Base-by-base conservation (phyloP, 352 stramenopile genomes). In the Phytopythium litorale region DNA sequence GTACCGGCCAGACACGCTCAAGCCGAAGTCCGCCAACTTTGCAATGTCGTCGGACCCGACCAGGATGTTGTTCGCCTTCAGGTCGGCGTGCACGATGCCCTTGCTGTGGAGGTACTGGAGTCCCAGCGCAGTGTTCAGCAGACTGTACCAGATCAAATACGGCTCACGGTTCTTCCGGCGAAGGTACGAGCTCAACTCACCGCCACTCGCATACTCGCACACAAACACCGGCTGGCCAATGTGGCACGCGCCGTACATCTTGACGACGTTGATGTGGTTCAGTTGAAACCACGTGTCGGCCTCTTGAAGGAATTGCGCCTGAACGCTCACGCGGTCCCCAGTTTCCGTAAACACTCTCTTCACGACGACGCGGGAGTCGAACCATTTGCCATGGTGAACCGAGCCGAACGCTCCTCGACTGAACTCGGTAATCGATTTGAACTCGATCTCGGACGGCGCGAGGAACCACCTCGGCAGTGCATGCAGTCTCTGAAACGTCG, bases 171-270 rank as follows among this genome's bases (percentile, higher is more conserved):
- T 12, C 9, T 66, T 63, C 7, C n/a, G 33, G 48, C 25, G 51
- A 11, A 61, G 28, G n/a, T 52, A 66, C 0, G 53, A 46, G 5
- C 18, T n/a, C 15, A 72, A 30, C 18, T 60, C 67, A 15, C 69
- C 69, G 19, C 53, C 13, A 3, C 16, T 33, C 3, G 65, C 65
- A 12, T 59, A 53, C n/a, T 76, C 69, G 54, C 60, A 76, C 16
- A 76, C 65, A 45, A 76, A 70, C 18, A 70, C 63, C 9, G 65
- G 62, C 2, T 52, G 62, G 1, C 55, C 45, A 19, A 72, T 63
- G 33, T 75, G 68, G 9, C 65, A 79, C 7, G 65, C 71, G 18
- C 65, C 68, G 23, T 72, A 70, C 40, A 75, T 58, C 42, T 70
- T 63, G 40, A 74, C 30, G 11, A 79, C 32, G 40, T 79, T 60